Evolutionary conservation across 768 basidiomycete genomes (phyloP), one percentile per base, ranked within the genome.

Genomic region (Exidia glandulosa): DNA sequence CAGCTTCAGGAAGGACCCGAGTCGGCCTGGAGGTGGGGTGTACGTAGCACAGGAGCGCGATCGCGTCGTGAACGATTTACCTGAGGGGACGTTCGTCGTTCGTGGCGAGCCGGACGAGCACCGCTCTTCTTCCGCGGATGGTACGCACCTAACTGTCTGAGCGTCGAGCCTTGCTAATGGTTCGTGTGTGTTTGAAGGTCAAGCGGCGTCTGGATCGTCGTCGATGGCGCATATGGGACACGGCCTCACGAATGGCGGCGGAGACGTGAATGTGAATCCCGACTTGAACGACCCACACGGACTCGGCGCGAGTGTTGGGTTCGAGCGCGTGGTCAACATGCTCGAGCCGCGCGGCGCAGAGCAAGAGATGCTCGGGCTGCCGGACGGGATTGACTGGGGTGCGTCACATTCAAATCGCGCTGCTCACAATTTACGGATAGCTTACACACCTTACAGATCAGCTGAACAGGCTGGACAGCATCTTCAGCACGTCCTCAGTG

Each of bases 1-100:
- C 58, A 79, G 84, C 62, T 95, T 89, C 74, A 80, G 82, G 67
- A 86, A 86, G 63, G 93, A 95, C 69, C 79, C 82, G 6, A 83
- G 84, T 54, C 79, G 87, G 55, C 90, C 90, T 12, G 92, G 91
- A n/a, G 86, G 86, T 9, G 93, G 93, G 10, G 84, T 94, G 6
- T 96, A 88, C 64, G 69, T 94, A 54, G 90, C 87, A 1, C 71
- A 74, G 34, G 75, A 69, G 57, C 66, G 66, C 55, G 45, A 64
- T 3, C 54, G 19, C 3, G 41, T 45, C 10, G 41, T 45, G 41
- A 19, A 56, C 32, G 32, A 56, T 29, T 16, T 19, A 16, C 54
- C 54, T 27, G 32, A 56, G 23, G 30, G 32, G 23, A 31, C 54
- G 29, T 31, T 56, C 54, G 54, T 56, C 54, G 54, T 56, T 14